A percentile compares a stretch with the other conserved stretches of the same genome.
These are phyloP conservation scores for Mentha longifolia DNA, from an alignment of 257 asterid genomes.

Conservation along the genomic window DNA sequence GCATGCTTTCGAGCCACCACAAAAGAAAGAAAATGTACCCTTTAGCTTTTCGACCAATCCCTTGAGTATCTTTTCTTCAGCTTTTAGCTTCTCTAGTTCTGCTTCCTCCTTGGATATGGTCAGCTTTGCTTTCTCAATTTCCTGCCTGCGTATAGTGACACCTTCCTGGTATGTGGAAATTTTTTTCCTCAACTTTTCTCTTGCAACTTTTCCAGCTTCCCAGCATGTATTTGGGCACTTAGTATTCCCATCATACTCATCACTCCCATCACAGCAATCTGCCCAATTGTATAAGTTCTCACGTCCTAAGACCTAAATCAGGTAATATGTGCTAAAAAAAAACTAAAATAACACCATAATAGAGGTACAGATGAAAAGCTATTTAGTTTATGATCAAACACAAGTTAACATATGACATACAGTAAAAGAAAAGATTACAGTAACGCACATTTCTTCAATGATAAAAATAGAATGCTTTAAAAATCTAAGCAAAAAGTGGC, in stretches of 20 bases:
- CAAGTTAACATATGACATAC: constrained; percentile 1
- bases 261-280: constrained; percentile 99
- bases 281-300: constrained; percentile 41
- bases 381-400: constrained; percentile 20
- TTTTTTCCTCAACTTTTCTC: constrained; percentile 86
- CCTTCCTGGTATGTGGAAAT: constrained; percentile 80
- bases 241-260: constrained; percentile 82
- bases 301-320: constrained; percentile 22
- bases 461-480: not conserved
- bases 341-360: constrained; percentile 7
- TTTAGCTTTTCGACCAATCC: constrained; percentile 75
- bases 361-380: not conserved
- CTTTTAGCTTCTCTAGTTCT: constrained; percentile 70
- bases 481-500: constrained; percentile 26
- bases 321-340: constrained; percentile 4
- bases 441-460: not conserved
- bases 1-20: constrained; percentile 24
- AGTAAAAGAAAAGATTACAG: too few relatives aligned
- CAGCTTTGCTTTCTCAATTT: constrained; percentile 70
- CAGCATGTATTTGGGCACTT: constrained; percentile 91
- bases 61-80: constrained; percentile 81
- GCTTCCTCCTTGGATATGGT: constrained; percentile 74
- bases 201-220: constrained; percentile 92
- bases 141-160: constrained; percentile 60
- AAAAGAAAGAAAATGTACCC: constrained; percentile 50